Evolutionary conservation across 345 rosid genomes (phyloP).

Genomic region (Balakata baccata): DNA sequence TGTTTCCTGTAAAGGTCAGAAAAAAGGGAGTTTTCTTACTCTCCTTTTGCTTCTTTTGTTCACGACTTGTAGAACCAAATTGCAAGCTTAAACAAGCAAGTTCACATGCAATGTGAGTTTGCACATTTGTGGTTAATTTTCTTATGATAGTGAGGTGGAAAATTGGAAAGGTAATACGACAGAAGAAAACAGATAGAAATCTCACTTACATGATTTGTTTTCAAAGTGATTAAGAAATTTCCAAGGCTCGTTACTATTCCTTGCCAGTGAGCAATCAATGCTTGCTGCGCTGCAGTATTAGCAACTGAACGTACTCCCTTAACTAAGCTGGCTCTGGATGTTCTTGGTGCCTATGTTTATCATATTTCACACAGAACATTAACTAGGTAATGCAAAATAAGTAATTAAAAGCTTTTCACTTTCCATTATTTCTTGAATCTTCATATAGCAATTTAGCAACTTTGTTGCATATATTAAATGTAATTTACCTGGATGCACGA

Average conservation of each 20-base stretch:
- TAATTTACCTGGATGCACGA: slow-evolving; percentile 85
- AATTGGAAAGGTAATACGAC: not conserved
- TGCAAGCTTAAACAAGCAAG: not conserved
- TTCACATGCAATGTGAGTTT: not conserved
- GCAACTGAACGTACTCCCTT: slow-evolving; percentile 86
- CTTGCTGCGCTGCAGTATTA: slow-evolving; percentile 77
- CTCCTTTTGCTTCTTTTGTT: not conserved
- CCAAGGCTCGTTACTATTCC: slow-evolving; percentile 93
- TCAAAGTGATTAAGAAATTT: slow-evolving; percentile 72
- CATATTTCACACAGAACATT: not conserved
- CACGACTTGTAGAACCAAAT: too few species aligned
- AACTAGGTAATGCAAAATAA: not conserved
- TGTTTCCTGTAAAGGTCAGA: not conserved
- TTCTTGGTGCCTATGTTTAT: slow-evolving; percentile 81
- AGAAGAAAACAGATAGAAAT: not conserved
- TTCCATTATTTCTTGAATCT: not conserved
- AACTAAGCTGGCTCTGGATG: slow-evolving; percentile 93
- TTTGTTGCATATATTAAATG: not conserved
- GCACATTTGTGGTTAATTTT: not conserved
- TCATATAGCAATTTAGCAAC: not conserved
- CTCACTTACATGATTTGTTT: slow-evolving; percentile 60
- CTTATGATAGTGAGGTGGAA: not conserved
- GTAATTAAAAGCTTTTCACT: not conserved
- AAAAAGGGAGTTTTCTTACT: not conserved
- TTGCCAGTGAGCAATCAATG: slow-evolving; percentile 95